Percentiles rank a stretch among this genome's conserved stretches.
Evolutionary conservation across 805 yeast genomes (phyloP).

Genomic region (Myxozyma sirexii): DNA sequence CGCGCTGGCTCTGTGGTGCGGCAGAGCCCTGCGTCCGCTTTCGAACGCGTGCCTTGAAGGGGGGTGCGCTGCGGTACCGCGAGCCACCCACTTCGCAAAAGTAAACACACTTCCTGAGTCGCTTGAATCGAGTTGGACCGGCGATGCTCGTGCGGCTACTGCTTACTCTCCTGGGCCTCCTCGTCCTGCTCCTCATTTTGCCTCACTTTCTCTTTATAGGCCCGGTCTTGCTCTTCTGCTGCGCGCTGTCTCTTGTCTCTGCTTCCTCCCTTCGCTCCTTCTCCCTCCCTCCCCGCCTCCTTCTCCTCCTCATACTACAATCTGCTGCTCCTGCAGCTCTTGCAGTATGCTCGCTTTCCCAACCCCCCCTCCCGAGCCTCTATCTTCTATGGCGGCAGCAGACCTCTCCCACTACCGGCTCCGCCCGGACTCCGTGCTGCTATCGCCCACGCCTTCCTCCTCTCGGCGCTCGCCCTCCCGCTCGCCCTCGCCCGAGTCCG

Average conservation of each 20-base stretch:
- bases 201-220: neutral
- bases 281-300: neutral
- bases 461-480: constrained; percentile 7
- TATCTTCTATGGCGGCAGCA: constrained; percentile 1
- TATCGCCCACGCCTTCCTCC: constrained; percentile 9
- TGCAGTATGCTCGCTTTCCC: constrained; percentile 7
- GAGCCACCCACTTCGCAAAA: no score
- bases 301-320: neutral
- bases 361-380: constrained; percentile 6
- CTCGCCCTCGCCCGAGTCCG: constrained; percentile 5
- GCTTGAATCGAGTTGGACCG: neutral
- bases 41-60: no score
- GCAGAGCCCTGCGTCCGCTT: no score
- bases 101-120: no score
- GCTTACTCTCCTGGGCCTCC: neutral
- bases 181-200: neutral
- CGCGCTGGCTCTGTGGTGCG: no score
- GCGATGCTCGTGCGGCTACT: neutral
- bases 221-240: neutral
- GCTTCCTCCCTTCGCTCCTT: neutral
- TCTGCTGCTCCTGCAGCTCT: neutral
- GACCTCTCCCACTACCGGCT: constrained; percentile 3
- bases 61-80: no score
- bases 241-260: neutral
- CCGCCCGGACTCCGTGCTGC: constrained; percentile 1